phyloP scores from a whole-genome alignment of 768 basidiomycete genomes.

The Terana coerulea region DNA sequence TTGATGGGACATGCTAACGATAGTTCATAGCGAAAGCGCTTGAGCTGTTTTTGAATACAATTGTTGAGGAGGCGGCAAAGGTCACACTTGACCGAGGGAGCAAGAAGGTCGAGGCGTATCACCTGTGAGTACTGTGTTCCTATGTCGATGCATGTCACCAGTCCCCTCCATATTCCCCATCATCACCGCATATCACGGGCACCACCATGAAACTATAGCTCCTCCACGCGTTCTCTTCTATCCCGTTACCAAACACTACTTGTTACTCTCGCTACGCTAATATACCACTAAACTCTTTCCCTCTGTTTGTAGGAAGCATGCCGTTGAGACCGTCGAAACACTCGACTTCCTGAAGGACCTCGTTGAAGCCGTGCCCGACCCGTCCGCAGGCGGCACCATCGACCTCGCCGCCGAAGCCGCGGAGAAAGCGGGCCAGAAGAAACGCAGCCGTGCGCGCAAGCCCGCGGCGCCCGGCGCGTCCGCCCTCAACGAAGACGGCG shows the following conservation, averaged over 20 bases:
- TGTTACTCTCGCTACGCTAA: not conserved
- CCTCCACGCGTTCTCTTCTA: not conserved
- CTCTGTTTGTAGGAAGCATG: slow-evolving; percentile 79
- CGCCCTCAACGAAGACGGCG: not conserved
- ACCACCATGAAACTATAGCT: not conserved
- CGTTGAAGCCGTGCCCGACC: slow-evolving; percentile 82
- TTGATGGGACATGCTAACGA: not conserved
- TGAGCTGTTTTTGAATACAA: slow-evolving; percentile 83
- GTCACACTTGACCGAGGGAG: slow-evolving; percentile 76
- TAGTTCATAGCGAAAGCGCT: slow-evolving; percentile 76
- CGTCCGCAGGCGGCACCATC: slow-evolving; percentile 77
- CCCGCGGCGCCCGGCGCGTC: slow-evolving; percentile 29
- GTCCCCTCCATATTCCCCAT: not conserved
- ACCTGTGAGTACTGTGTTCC: slow-evolving; percentile 62
- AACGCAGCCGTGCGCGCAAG: slow-evolving; percentile 48
- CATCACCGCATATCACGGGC: not conserved
- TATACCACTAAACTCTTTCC: too few relatives aligned
- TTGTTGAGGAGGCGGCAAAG: slow-evolving; percentile 79
- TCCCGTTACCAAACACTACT: not conserved
- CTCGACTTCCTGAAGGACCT: slow-evolving; percentile 95
- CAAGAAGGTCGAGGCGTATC: slow-evolving; percentile 90
- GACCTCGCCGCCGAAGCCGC: slow-evolving; percentile 59
- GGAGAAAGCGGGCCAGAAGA: slow-evolving; percentile 47
- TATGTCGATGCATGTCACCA: too few relatives aligned
- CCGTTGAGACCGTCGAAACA: slow-evolving; percentile 81